Evolutionary conservation across 2,329 filamentous ascomycete genomes (phyloP), one percentile per base, ranked within the genome.

Genomic region (Neophaeococcomyces aloes): DNA sequence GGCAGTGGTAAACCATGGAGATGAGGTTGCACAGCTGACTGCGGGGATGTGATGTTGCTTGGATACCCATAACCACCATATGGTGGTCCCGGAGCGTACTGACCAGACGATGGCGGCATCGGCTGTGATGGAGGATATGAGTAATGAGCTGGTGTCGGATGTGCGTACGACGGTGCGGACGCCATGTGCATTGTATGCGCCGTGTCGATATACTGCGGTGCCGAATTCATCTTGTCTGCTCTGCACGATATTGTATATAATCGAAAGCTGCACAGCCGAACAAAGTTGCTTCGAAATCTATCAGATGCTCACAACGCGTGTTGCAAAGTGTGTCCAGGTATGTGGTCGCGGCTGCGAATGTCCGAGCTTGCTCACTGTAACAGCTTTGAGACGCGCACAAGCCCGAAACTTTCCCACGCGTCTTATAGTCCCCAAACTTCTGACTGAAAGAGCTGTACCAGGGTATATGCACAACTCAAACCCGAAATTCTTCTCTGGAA

Each of bases 31-130:
- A 72, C 75, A 75, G 72, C 76, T 8, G 77, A 74, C 44, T 81
- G 77, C n/a, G 84, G 82, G n/a, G 87, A 89, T 2, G 85, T 78
- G 49, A 94, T 72, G 37, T 83, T 83, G 65, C 82, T 84, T 31
- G 75, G 58, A 56, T 94, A 93, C 19, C 72, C 76, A 61, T 94
- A 94, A 53, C 80, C 76, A 42, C 68, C 65, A 69, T 91, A 73
- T 55, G 76, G 64, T 15, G 72, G 69, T 10, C 65, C 61, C 52
- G 75, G 73, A 2, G 76, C 69, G 62, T 91, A 93, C 51, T 78
- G 76, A 3, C 72, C 71, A 27, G 81, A 80, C 0, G 76, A 79
- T 14, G 83, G 81, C 56, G 85, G 86, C 57, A 88, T 67, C 48
- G 86, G 70, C 7, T 83, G 76, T 8, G 85, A 81, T 54, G 89